phyloP scores from a whole-genome alignment of 1,284 basidiomycete genomes.

The Malassezia nana region DNA sequence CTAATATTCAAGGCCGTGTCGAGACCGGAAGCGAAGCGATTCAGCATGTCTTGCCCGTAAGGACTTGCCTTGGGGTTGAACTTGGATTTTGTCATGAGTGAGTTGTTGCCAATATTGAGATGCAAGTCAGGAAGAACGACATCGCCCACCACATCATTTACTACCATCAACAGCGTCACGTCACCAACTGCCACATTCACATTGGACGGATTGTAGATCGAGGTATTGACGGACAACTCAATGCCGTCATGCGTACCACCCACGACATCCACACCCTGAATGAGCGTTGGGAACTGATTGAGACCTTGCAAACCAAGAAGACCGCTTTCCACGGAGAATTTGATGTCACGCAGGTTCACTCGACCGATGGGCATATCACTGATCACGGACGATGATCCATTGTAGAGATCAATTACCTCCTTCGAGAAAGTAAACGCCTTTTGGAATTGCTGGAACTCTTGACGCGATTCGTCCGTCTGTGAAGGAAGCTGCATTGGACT shows the following conservation, averaged over 20 bases:
- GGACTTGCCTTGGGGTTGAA: constrained; percentile 58
- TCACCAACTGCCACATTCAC: constrained; percentile 54
- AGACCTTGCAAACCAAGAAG: constrained; percentile 61
- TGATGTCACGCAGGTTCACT: constrained; percentile 63
- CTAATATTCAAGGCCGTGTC: constrained; percentile 42
- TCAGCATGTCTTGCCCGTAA: constrained; percentile 59
- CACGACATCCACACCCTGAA: constrained; percentile 60
- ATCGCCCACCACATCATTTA: constrained; percentile 48
- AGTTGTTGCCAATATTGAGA: constrained; percentile 35
- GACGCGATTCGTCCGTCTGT: constrained; percentile 51
- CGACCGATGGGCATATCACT: constrained; percentile 61
- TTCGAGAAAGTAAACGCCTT: constrained; percentile 50
- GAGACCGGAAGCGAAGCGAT: constrained; percentile 58
- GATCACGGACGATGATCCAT: constrained; percentile 59
- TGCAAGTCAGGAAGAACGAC: constrained; percentile 31
- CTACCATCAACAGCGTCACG: constrained; percentile 54
- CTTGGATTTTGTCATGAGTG: constrained; percentile 35
- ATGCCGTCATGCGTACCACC: constrained; percentile 62
- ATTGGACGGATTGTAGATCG: constrained; percentile 64
- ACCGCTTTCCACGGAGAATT: constrained; percentile 63
- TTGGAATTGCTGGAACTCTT: constrained; percentile 44
- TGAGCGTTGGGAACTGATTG: constrained; percentile 55
- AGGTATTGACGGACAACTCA: constrained; percentile 55
- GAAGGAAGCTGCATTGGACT: constrained; percentile 56
- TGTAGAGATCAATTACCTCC: constrained; percentile 56